phyloP scores from a whole-genome alignment of 148 eudicot species.

The Silene uniflora region DNA sequence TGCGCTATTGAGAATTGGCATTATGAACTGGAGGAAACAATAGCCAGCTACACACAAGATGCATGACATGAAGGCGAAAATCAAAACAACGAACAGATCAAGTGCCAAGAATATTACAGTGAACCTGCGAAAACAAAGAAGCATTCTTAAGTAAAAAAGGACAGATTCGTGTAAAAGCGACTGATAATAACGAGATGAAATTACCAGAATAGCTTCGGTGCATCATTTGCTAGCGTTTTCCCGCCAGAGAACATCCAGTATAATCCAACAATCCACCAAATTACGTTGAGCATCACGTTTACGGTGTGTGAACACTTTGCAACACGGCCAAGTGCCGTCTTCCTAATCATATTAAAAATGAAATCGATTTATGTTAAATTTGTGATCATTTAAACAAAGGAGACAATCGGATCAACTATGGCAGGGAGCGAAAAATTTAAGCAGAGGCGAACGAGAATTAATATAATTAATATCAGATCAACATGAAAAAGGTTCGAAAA shows the following conservation, averaged over 20 bases:
- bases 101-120: not conserved
- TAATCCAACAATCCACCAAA: slow-evolving; percentile 99
- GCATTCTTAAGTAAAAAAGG: slow-evolving; percentile 9
- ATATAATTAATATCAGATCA: no score
- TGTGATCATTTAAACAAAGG: no score
- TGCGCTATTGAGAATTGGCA: not conserved
- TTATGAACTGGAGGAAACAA: not conserved
- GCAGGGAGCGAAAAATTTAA: no score
- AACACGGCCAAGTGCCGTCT: slow-evolving; percentile 36
- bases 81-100: not conserved
- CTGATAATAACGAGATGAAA: not conserved
- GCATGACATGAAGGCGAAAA: not conserved
- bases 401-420: no score
- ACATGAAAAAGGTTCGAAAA: no score
- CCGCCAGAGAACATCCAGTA: slow-evolving; percentile 94
- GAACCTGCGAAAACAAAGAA: slow-evolving; percentile 9
- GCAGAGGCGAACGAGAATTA: no score
- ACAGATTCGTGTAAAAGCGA: no score
- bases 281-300: slow-evolving; percentile 81
- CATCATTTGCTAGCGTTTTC: slow-evolving; percentile 43
- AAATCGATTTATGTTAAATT: no score
- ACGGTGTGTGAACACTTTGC: slow-evolving; percentile 90
- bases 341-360: not conserved
- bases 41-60: not conserved
- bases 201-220: slow-evolving; percentile 92